Base-by-base conservation (phyloP, 2,329 filamentous ascomycete species). In the Claviceps purpurea region DNA sequence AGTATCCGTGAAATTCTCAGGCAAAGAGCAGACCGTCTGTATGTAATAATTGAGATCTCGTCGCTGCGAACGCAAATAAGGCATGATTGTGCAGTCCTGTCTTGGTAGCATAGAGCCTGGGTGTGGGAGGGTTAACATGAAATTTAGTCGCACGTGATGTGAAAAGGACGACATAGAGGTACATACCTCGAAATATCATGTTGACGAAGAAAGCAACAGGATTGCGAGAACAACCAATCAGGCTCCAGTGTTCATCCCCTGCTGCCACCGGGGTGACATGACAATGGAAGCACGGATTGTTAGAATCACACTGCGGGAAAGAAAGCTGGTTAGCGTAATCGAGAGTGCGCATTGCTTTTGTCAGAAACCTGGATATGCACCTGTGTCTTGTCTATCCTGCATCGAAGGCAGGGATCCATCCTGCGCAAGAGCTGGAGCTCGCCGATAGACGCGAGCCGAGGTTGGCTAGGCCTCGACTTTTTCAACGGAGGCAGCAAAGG, bases 401-500 rank as follows among this genome's bases (percentile, higher is more conserved):
- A 81, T 43, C 74, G 73, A 42, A 80, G 66, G 58, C 77, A 80
- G 14, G 72, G 69, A 16, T 70, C 70, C 16, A 67, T 62, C 39
- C 75, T 71, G 41, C 69, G 71, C 18, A 75, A 66, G 8, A 80
- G 67, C 42, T 70, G 70, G 4, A 81, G 68, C 61, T 80, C 77
- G 43, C 73, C 76, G 46, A 81, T 80, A 18, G 77, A 80, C 58
- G 79, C 71, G 1, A 81, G 65, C 24, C 75, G 72, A 40, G 74
- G 71, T 56, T 76, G 75, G 3, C 73, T 75, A 34, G 74, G 69
- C 44, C 75, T 70, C 50, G 72, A 76, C 56, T 72, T 68, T 61
- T 79, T 79, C 52, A 80, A 58, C 4, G 77, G 77, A 7, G 77
- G 77, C 2, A 81, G 65, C 42, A 77, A 63, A 18, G 75, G 70